These are phyloP conservation scores for Eurotiales sp. DNA, from an alignment of 2,329 filamentous ascomycete species.

Conservation along the genomic window DNA sequence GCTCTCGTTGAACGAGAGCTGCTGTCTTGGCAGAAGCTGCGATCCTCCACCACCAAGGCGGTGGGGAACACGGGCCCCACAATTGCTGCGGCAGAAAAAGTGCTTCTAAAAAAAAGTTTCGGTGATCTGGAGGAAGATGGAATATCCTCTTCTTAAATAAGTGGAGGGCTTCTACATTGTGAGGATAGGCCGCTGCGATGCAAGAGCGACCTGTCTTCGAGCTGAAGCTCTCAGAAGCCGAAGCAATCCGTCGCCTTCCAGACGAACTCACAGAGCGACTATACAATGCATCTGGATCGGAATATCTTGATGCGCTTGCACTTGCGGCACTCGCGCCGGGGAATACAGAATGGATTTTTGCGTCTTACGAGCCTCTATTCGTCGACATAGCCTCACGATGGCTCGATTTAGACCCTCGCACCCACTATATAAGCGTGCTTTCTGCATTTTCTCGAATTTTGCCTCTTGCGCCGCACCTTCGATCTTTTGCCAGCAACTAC, in stretches of 20 bases:
- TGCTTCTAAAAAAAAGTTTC: constrained; percentile 26
- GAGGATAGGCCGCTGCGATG: constrained; percentile 34
- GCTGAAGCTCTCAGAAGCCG: constrained; percentile 53
- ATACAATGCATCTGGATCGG: constrained; percentile 58
- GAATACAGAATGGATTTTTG: constrained; percentile 70
- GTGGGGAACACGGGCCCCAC: constrained; percentile 20
- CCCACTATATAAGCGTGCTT: constrained; percentile 47
- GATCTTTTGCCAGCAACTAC: constrained; percentile 63
- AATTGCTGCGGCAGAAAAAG: constrained; percentile 28
- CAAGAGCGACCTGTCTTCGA: constrained; percentile 36
- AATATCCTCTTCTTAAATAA: constrained; percentile 27
- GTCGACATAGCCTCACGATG: constrained; percentile 81
- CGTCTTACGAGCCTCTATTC: constrained; percentile 69
- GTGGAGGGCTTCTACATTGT: constrained; percentile 27
- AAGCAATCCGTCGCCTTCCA: constrained; percentile 59
- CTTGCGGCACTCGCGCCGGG: constrained; percentile 64
- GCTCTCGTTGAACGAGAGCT: not conserved
- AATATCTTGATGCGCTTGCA: constrained; percentile 69
- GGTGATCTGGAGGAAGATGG: constrained; percentile 13
- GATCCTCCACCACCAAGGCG: constrained; percentile 19
- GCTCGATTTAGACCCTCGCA: constrained; percentile 46
- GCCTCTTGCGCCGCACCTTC: constrained; percentile 76
- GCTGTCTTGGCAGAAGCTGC: constrained; percentile 9
- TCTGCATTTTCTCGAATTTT: constrained; percentile 75
- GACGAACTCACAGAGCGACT: constrained; percentile 66